Evolutionary conservation across 768 basidiomycete genomes (phyloP), one percentile per base, ranked within the genome.

Genomic region (Tricholoma saponaceum): DNA sequence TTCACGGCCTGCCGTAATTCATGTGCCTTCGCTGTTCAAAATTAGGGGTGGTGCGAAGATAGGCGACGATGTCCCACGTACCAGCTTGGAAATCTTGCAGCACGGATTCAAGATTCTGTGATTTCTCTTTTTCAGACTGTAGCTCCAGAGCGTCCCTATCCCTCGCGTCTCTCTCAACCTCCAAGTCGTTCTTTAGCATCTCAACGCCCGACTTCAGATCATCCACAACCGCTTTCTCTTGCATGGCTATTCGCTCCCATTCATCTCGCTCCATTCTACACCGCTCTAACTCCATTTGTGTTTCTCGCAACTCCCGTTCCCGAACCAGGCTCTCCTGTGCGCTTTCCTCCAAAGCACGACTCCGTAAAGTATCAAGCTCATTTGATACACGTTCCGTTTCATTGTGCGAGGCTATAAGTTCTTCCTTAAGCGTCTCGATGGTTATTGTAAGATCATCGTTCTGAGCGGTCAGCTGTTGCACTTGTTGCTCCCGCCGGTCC

Each of bases 31-130:
- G 88, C 95, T 97, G 66, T 18, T 51, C 23, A 18, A 54, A 43
- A 58, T 54, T 52, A 32, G 56, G 62, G 49, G 63, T 58, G 44
- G 33, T 33, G 6, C 20, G 33, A 54, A 55, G 46, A 18, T 32
- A 51, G 13, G 18, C 32, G 32, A 35, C 22, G 12, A 56, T 33
- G 28, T 28, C 25, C n/a, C 3, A 74, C 89, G 58, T 64, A 95
- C 96, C 89, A 54, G 86, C 79, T 74, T 98, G 94, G 74, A 98
- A 99, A 72, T 98, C 97, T 67, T 92, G 88, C 64, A 99, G 74
- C 3, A 99, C 97, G 3, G 89, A 88, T 69, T 98, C 92, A 58
- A 99, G 70, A 72, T 98, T 98, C 6, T 72, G 76, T 4, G 86
- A 83, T 65, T 87, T 90, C 74, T 92, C 87, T 60, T 77, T 77